These are phyloP conservation scores for Triticum dicoccoides DNA, from an alignment of 176 grass and related monocot species.

Conservation along the genomic window DNA sequence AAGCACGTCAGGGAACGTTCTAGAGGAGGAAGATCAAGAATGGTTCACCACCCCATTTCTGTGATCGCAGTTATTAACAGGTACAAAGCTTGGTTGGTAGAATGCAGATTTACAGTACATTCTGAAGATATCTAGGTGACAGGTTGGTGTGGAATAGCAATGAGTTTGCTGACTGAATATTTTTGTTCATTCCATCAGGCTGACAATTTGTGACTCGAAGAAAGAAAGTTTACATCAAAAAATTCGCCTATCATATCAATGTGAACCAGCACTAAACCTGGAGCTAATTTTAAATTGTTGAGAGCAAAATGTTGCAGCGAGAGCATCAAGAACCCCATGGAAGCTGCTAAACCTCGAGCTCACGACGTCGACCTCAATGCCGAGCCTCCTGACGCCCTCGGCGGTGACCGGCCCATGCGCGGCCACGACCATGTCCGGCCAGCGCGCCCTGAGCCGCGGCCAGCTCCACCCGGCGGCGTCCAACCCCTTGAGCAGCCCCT, in stretches of 20 bases:
- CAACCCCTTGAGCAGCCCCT: constrained; percentile 78
- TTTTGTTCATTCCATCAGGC: neutral
- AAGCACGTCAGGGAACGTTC: constrained; percentile 9
- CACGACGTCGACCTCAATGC: constrained; percentile 60
- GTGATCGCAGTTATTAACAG: neutral
- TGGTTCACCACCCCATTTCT: neutral
- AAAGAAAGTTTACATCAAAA: neutral
- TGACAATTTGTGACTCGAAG: neutral
- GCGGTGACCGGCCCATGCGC: constrained; percentile 84
- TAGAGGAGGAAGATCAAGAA: constrained; percentile 34
- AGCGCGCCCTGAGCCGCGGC: constrained; percentile 41
- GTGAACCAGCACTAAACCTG: neutral
- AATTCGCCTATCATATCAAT: neutral
- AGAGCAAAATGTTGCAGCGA: constrained; percentile 27
- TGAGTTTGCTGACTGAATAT: neutral
- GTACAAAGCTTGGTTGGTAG: constrained; percentile 37
- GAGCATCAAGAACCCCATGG: constrained; percentile 61
- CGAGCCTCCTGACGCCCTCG: constrained; percentile 55
- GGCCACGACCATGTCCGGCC: constrained; percentile 66
- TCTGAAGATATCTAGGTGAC: constrained; percentile 29
- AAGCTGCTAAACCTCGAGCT: constrained; percentile 76
- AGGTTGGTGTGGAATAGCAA: constrained; percentile 23
- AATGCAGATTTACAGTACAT: constrained; percentile 17
- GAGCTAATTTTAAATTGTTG: neutral
- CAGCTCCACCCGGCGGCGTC: constrained; percentile 68